Evolutionary conservation across 2,329 filamentous ascomycete species (phyloP), one percentile per base, ranked within the genome.

Genomic region (Sclerotinia nivalis): DNA sequence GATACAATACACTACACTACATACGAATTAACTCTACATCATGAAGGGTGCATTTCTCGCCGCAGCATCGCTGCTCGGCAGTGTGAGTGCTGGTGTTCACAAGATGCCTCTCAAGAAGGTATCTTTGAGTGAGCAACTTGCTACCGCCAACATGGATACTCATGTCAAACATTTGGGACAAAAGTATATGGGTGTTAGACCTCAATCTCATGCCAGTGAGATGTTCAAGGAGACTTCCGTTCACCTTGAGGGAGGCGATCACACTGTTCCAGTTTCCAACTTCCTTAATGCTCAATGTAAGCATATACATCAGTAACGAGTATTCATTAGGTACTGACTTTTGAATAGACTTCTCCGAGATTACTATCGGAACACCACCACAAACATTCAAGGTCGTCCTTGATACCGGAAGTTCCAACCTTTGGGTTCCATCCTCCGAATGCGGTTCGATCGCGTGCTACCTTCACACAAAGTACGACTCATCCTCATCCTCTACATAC

Each of bases 51-150:
- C 90, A 83, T 84, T 93, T 79, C 82, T 97, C 80, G 90, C 93
- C 80, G 89, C 90, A 78, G 86, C 69, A 45, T 60, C 90, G 84
- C 88, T 96, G 86, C 86, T 94, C 79, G 91, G 92, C 85, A 89
- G 91, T 80, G 91, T 91, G 80, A 87, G 92, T 80, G 95, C 93
- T 77, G 93, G 89, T 78, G 86, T 97, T 75, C 93, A 98, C 89
- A 96, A 93, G 87, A 91, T 97, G 88, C 96, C 96, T 87, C 90
- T 99, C 79, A 92, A 97, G 88, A 99, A 99, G 91, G 85, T 98
- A 73, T 91, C 96, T 75, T 85, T 99, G 71, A 87, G 90, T 64
- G 93, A 98, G 81, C 96, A 98, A 85, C 88, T 99, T 79, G 94
- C 97, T 85, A 84, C 88, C 75, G 87, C 91, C 79, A 92, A 91